Evolutionary conservation across 148 eudicot genomes (phyloP), one percentile per base, ranked within the genome.

Genomic region (Persicaria maculosa): DNA sequence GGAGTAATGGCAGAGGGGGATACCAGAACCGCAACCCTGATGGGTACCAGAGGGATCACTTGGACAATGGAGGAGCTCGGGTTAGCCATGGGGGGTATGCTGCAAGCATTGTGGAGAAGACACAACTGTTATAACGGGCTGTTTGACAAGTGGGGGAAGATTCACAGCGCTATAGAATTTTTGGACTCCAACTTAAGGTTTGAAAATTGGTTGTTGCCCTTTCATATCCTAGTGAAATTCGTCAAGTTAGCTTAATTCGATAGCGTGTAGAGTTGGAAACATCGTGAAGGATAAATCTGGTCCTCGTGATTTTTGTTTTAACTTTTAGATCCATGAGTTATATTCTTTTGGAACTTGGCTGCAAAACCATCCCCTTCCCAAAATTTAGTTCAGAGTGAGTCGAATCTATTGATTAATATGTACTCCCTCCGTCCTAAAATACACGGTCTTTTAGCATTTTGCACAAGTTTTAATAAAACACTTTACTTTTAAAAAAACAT

Each of bases 1-100:
- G 89, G 12, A 85, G 89, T 67, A 80, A 68, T 44, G 22, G 82
- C 36, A 76, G 75, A 47, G 78, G 89, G 65, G 43, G 44, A 25
- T 31, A 61, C 68, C 88, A 85, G 62, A 84, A 80, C 64, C 86
- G 89, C 11, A 80, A 78, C 46, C 82, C 80, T 73, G 86, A 91
- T 71, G 93, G 93, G 25, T 85, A 82, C 74, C 90, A 85, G 57
- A 85, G 44, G 72, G 48, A 83, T 79, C 79, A 50, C 76, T 77
- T 36, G 15, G 85, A 74, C 43, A 74, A 61, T 48, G 75, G 71
- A 17, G 68, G 68, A 43, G 75, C 77, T 5, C 89, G 85, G 25
- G 36, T 74, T 75, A 85, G 53, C 72, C 88, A 82, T 72, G 78
- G 81, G 17, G 91, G 87, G 20, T 3, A 86, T 36, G 81, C 77